These are phyloP conservation scores for Porphyridium purpureum DNA, from an alignment of 23 red algal genomes.

Conservation along the genomic window DNA sequence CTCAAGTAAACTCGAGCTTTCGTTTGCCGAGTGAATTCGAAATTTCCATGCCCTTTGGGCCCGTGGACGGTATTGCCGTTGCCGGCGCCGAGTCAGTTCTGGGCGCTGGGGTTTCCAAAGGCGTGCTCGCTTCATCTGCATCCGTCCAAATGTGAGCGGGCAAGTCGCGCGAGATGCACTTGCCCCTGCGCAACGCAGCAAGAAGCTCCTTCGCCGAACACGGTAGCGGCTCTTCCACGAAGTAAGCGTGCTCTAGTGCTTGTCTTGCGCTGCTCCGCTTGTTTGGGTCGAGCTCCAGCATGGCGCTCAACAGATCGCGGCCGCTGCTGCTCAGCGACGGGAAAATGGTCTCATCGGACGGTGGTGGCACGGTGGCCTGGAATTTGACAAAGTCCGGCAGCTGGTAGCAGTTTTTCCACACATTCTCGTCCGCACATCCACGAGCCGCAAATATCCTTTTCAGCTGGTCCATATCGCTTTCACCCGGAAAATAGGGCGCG, in stretches of 20 bases:
- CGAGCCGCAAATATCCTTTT: slow-evolving; percentile 72
- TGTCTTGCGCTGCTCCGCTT: slow-evolving; percentile 38
- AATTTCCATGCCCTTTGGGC: too few relatives aligned
- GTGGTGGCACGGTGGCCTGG: slow-evolving; percentile 20
- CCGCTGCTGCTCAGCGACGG: slow-evolving; percentile 21
- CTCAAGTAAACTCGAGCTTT: too few relatives aligned
- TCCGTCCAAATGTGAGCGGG: too few relatives aligned
- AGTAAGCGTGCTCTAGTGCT: slow-evolving; percentile 55
- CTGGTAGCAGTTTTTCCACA: slow-evolving; percentile 49
- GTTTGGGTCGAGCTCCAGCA: slow-evolving; percentile 53
- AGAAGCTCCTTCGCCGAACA: slow-evolving; percentile 24
- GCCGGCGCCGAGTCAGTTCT: too few relatives aligned
- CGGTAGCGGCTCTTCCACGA: slow-evolving; percentile 18
- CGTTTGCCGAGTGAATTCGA: too few relatives aligned
- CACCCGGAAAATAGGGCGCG: slow-evolving; percentile 79
- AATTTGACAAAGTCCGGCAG: slow-evolving; percentile 86
- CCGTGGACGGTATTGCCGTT: too few relatives aligned
- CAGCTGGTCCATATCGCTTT: slow-evolving; percentile 92
- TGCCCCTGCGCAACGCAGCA: too few relatives aligned
- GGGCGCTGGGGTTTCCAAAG: too few relatives aligned
- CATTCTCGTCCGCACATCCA: slow-evolving; percentile 54
- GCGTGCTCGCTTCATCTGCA: too few relatives aligned
- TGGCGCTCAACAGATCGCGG: slow-evolving; percentile 48
- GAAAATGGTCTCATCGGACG: slow-evolving; percentile 38
- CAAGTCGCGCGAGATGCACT: too few relatives aligned